A percentile compares a stretch with the other conserved stretches of the same genome.
Evolutionary conservation across 139 green algal genomes (phyloP).

Genomic region (Spirogloea muscicola): DNA sequence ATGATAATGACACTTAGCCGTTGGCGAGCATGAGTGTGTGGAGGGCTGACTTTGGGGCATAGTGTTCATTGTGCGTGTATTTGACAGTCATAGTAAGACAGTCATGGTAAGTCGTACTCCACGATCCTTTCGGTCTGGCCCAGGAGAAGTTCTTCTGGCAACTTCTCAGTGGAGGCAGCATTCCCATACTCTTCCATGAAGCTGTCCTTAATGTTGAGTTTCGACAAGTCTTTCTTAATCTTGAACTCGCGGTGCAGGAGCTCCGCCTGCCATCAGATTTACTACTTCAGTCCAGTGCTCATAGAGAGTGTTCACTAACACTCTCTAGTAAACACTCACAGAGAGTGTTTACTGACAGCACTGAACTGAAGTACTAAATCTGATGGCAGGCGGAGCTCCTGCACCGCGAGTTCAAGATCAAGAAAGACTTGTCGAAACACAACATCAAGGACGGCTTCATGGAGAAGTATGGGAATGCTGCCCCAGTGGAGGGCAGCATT

Average conservation of each 20-base stretch:
- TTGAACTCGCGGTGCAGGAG: constrained; percentile 83
- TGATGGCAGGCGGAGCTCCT: constrained; percentile 88
- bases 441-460: constrained; percentile 64
- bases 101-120: constrained; percentile 99
- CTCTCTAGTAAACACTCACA: no score
- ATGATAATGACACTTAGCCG: no score
- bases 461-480: constrained; percentile 81
- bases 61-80: no score
- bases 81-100: no score
- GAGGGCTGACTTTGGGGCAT: no score
- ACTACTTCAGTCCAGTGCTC: no score
- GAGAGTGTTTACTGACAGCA: no score
- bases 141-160: constrained; percentile 63
- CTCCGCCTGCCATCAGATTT: constrained; percentile 87
- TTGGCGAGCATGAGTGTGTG: no score
- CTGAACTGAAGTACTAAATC: no score
- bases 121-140: constrained; percentile 87
- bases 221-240: constrained; percentile 81
- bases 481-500: no score
- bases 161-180: constrained; percentile 51
- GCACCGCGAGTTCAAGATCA: constrained; percentile 82
- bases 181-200: constrained; percentile 86
- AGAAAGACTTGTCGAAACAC: constrained; percentile 75
- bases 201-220: constrained; percentile 57
- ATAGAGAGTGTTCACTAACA: no score